phyloP scores from a whole-genome alignment of 768 basidiomycete species.

The Termitomyces heimii region DNA sequence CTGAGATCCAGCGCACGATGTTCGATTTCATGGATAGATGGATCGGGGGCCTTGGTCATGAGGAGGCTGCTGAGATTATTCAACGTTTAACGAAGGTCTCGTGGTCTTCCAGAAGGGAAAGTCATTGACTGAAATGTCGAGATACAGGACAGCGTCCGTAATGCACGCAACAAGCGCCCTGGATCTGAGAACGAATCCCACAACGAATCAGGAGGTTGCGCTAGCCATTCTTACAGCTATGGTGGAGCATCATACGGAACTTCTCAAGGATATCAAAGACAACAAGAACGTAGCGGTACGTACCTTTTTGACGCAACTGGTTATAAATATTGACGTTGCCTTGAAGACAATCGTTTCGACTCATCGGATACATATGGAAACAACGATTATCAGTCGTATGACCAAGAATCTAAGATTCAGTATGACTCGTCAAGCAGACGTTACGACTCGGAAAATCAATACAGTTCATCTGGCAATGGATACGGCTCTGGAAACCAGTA shows the following conservation, averaged over 20 bases:
- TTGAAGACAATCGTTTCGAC: not conserved
- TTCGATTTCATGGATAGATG: constrained; percentile 49
- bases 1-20: constrained; percentile 55
- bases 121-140: not conserved
- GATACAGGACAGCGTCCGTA: constrained; percentile 44
- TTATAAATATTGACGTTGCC: not conserved
- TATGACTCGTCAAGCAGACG: constrained; percentile 1
- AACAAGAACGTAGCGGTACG: constrained; percentile 10
- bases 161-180: constrained; percentile 51
- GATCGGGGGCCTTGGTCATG: constrained; percentile 40
- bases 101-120: not conserved
- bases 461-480: constrained; percentile 1
- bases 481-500: not conserved
- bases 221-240: constrained; percentile 10
- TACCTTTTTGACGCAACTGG: not conserved
- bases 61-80: constrained; percentile 39
- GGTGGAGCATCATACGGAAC: constrained; percentile 6
- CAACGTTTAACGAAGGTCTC: constrained; percentile 47
- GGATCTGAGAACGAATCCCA: constrained; percentile 37
- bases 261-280: constrained; percentile 9
- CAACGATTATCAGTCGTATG: not conserved
- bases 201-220: constrained; percentile 26
- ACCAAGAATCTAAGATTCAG: not conserved
- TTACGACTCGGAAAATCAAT: constrained; percentile 2
- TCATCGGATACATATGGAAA: not conserved